phyloP scores from a whole-genome alignment of 139 green algal species.

The Chlamydomonas urium region DNA sequence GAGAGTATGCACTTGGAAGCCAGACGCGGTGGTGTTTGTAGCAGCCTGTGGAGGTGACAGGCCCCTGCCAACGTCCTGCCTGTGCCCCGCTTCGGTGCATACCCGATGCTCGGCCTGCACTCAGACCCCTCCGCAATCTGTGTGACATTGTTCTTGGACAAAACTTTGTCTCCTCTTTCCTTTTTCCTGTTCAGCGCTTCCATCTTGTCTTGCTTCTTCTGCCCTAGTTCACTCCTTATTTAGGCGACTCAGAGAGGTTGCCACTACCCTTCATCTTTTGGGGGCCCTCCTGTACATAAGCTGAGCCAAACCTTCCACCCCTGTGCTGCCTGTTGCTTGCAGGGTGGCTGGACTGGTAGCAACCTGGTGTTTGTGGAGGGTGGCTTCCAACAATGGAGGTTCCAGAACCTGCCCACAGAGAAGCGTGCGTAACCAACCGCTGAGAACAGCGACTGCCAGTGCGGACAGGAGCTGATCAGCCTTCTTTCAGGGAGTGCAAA shows the following conservation, averaged over 20 bases:
- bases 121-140: neutral
- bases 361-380: constrained; percentile 13
- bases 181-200: too few species aligned
- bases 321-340: neutral
- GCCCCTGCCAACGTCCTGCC: neutral
- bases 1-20: too few species aligned
- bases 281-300: neutral
- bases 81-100: neutral
- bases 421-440: too few species aligned
- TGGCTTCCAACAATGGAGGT: constrained; percentile 9
- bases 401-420: neutral
- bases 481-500: too few species aligned
- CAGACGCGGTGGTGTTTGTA: too few species aligned
- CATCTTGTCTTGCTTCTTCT: too few species aligned
- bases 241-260: too few species aligned
- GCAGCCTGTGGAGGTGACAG: neutral
- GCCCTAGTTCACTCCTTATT: too few species aligned
- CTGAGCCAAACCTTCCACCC: neutral
- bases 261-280: neutral
- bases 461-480: too few species aligned
- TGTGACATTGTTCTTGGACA: too few species aligned
- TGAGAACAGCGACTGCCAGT: too few species aligned
- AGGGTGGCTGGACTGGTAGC: neutral
- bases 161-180: too few species aligned
- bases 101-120: neutral